Conservation (phyloP, 1,139 yeast genomes). For the Taphrina confusa region DNA sequence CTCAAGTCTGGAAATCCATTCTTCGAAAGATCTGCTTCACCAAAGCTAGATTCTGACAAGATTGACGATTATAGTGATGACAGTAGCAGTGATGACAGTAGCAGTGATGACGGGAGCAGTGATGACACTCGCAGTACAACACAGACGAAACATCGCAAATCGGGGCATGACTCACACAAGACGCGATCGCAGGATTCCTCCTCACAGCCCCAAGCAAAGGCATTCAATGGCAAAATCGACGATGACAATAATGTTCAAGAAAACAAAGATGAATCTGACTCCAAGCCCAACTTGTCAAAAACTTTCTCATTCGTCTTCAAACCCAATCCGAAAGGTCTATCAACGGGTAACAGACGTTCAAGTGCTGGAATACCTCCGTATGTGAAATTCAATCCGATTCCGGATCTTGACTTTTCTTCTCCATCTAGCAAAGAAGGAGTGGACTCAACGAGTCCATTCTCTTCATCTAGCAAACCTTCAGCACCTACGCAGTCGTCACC, state of each 20-base stretch:
- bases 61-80: constrained; percentile 4
- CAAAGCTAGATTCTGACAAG: background rate
- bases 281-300: too few species aligned
- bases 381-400: constrained; percentile 9
- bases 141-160: background rate
- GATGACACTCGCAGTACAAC: background rate
- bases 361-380: constrained; percentile 6
- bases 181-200: too few species aligned
- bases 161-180: too few species aligned
- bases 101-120: background rate
- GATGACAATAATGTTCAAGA: background rate
- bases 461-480: background rate
- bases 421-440: background rate
- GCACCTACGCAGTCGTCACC: too few species aligned
- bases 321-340: background rate
- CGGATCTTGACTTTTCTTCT: constrained; percentile 18
- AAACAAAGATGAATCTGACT: background rate
- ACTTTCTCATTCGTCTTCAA: background rate
- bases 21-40: background rate
- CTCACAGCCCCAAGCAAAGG: too few species aligned
- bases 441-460: background rate
- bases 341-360: background rate
- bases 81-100: background rate
- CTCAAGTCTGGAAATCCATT: background rate
- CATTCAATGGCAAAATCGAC: background rate